Conservation (phyloP, 495 filamentous ascomycete species). For the Aspergillus biplanus region DNA sequence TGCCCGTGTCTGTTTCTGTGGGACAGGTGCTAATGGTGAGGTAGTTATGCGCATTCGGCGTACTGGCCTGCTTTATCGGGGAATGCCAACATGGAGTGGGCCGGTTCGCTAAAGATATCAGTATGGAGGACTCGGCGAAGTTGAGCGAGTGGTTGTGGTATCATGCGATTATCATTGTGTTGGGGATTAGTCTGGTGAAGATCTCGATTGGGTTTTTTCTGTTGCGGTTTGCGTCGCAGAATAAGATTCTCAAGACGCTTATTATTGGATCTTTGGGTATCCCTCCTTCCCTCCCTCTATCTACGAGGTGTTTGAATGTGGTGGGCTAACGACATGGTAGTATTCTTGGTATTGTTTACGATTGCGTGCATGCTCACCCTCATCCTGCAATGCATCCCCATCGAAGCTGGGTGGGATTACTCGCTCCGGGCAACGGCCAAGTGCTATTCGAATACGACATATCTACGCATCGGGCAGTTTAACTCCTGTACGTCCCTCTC, state of each 20-base stretch:
- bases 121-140: not conserved
- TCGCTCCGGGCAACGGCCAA: conserved; percentile 7
- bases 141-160: conserved; percentile 20
- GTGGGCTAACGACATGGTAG: conserved; percentile 20
- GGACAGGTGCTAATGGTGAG: no score
- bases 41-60: conserved; percentile 24
- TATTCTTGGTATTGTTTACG: conserved; percentile 24
- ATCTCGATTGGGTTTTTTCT: conserved; percentile 51
- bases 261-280: conserved; percentile 35
- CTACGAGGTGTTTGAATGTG: conserved; percentile 39
- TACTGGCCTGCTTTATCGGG: conserved; percentile 26
- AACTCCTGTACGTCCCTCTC: conserved; percentile 20
- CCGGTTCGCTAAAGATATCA: conserved; percentile 15
- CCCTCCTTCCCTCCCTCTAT: conserved; percentile 31
- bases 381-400: conserved; percentile 26
- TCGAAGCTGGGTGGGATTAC: conserved; percentile 25
- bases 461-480: conserved; percentile 24
- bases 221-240: conserved; percentile 40
- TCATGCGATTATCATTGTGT: conserved; percentile 28
- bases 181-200: conserved; percentile 48
- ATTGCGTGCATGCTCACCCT: conserved; percentile 24
- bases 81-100: conserved; percentile 27
- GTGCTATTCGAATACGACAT: conserved; percentile 21
- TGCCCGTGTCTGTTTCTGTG: not conserved
- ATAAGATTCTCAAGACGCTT: conserved; percentile 36